A percentile compares a stretch with the other conserved stretches of the same genome.
phyloP scores from a whole-genome alignment of 2,329 filamentous ascomycete species.

The Exutisphaerella laricina region DNA sequence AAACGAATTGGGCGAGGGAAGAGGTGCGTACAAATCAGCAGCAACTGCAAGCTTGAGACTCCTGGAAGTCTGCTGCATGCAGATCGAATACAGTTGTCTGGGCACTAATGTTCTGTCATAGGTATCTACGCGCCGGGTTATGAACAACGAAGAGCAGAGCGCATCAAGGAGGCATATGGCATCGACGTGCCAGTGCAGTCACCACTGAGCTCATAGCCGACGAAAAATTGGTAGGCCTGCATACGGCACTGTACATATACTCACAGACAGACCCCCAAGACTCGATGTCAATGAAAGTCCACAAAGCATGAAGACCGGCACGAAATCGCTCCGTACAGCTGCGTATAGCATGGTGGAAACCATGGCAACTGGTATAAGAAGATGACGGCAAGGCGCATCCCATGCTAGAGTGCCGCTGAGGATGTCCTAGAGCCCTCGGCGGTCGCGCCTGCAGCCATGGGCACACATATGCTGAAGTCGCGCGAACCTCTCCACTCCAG shows the following conservation, averaged over 20 bases:
- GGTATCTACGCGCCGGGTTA: slow-evolving; percentile 78
- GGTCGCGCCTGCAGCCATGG: no score
- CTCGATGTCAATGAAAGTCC: no score
- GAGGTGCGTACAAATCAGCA: slow-evolving; percentile 62
- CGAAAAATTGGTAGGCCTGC: background rate
- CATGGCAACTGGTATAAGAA: no score
- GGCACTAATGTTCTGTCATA: slow-evolving; percentile 36
- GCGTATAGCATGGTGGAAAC: no score
- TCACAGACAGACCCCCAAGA: slow-evolving; percentile 3
- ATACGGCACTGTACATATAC: slow-evolving; percentile 3
- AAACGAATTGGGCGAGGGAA: slow-evolving; percentile 74
- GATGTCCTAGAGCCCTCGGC: no score
- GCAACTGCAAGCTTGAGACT: background rate
- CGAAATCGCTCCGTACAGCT: no score
- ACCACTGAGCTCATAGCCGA: slow-evolving; percentile 4
- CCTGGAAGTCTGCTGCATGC: background rate
- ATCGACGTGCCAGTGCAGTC: slow-evolving; percentile 58
- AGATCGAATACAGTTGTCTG: background rate
- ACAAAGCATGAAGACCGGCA: no score
- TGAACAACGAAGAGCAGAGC: slow-evolving; percentile 72
- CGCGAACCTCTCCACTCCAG: no score
- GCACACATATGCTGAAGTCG: no score
- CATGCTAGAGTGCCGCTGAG: no score
- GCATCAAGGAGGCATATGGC: slow-evolving; percentile 81
- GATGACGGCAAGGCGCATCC: no score